Evolutionary conservation across 208 protist genomes (phyloP).

Genomic region (Acanthamoeba lugdunensis): DNA sequence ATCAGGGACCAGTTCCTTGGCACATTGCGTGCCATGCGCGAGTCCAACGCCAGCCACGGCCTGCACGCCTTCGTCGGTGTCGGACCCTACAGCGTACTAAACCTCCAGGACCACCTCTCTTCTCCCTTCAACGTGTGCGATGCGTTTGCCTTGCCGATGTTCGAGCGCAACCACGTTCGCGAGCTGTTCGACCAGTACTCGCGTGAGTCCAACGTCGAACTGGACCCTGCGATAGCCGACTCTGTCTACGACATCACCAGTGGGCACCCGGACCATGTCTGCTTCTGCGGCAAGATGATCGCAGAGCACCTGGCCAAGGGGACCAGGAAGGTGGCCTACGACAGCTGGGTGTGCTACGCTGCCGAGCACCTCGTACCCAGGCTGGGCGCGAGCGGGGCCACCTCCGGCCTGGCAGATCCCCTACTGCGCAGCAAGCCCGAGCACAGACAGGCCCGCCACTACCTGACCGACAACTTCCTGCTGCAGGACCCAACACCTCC

Average conservation of each 20-base stretch:
- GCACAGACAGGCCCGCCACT: background rate
- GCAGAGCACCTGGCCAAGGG: background rate
- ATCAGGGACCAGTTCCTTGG: background rate
- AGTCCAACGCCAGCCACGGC: background rate
- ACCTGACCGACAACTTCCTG: background rate
- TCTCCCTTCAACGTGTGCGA: background rate
- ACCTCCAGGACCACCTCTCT: background rate
- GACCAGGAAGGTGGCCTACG: background rate
- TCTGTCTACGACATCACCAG: constrained; percentile 1
- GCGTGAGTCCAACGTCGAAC: background rate
- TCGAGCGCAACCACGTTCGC: background rate
- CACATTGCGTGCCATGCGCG: background rate
- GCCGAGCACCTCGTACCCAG: background rate
- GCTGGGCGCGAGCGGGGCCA: background rate
- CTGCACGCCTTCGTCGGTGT: background rate
- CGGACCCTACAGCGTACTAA: background rate
- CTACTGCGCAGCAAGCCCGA: background rate
- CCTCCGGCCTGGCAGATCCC: background rate
- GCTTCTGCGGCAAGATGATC: background rate
- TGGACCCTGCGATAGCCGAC: background rate
- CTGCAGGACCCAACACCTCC: background rate
- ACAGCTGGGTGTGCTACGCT: background rate
- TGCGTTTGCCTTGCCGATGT: background rate
- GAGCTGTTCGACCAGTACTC: background rate
- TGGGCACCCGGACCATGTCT: background rate